These are phyloP conservation scores for Boletus insuetus DNA, from an alignment of 768 basidiomycete genomes.

Conservation along the genomic window DNA sequence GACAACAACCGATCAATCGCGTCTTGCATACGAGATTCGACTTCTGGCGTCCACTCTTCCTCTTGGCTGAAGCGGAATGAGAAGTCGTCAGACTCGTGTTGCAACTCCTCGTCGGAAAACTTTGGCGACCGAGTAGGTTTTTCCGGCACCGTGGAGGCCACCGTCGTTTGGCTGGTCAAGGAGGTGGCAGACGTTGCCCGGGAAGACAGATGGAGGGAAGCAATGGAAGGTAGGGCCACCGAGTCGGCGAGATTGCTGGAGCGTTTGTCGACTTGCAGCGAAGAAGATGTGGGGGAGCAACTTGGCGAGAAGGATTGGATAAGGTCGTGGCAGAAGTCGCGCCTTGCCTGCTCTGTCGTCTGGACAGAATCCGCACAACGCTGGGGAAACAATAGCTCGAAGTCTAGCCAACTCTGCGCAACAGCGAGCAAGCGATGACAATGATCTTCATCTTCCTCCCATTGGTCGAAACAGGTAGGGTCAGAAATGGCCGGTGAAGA, in stretches of 20 bases:
- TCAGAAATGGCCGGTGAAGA: not conserved
- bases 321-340: conserved; percentile 7
- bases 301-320: conserved; percentile 1
- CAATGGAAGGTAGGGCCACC: too few relatives aligned
- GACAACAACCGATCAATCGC: too few relatives aligned
- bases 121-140: too few relatives aligned
- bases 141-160: too few relatives aligned
- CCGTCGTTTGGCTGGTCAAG: too few relatives aligned
- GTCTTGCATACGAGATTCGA: not conserved
- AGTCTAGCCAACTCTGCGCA: conserved; percentile 8
- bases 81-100: conserved; percentile 4
- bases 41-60: conserved; percentile 15
- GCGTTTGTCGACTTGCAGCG: not conserved
- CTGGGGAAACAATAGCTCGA: not conserved
- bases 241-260: not conserved
- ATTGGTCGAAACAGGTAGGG: not conserved
- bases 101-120: too few relatives aligned
- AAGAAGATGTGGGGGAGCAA: not conserved
- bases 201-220: too few relatives aligned
- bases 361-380: not conserved
- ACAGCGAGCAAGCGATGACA: not conserved
- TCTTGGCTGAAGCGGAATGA: conserved; percentile 9
- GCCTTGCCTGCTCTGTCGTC: conserved; percentile 3
- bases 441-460: not conserved
- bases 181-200: too few relatives aligned